A percentile compares a stretch with the other conserved stretches of the same genome.
Conservation (phyloP, 83 land plant species). For the Picea abies region DNA sequence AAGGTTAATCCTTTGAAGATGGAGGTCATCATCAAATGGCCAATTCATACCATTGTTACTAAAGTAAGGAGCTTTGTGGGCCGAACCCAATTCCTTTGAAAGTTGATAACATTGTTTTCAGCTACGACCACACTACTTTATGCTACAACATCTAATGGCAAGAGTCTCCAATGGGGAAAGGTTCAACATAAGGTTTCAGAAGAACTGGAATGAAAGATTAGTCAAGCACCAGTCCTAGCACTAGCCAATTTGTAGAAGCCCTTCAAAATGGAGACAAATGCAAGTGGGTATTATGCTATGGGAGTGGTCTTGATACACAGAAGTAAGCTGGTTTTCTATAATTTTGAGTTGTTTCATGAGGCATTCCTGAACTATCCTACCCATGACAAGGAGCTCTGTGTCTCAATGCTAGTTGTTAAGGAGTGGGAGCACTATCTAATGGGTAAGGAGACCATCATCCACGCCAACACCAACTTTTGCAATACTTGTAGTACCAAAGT, state of each 20-base stretch:
- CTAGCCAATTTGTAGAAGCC: background rate
- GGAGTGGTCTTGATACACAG: background rate
- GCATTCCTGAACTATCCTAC: background rate
- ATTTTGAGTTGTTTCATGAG: background rate
- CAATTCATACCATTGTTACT: background rate
- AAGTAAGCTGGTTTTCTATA: background rate
- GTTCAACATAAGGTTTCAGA: background rate
- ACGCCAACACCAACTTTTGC: too few species aligned
- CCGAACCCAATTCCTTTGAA: background rate
- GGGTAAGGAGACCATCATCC: background rate
- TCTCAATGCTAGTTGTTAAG: background rate
- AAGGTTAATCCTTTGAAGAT: background rate
- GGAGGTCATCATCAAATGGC: background rate
- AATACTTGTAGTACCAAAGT: too few species aligned
- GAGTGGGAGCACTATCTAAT: background rate
- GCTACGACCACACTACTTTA: background rate
- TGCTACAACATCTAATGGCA: background rate
- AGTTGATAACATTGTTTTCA: background rate
- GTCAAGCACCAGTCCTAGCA: background rate
- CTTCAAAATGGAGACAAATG: background rate
- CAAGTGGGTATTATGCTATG: background rate
- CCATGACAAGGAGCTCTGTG: background rate
- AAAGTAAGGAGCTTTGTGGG: background rate
- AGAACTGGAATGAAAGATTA: background rate
- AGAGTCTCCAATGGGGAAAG: background rate